These are phyloP conservation scores for Symbiodinium pilosum DNA, from an alignment of 73 alveolate genomes.

Conservation along the genomic window DNA sequence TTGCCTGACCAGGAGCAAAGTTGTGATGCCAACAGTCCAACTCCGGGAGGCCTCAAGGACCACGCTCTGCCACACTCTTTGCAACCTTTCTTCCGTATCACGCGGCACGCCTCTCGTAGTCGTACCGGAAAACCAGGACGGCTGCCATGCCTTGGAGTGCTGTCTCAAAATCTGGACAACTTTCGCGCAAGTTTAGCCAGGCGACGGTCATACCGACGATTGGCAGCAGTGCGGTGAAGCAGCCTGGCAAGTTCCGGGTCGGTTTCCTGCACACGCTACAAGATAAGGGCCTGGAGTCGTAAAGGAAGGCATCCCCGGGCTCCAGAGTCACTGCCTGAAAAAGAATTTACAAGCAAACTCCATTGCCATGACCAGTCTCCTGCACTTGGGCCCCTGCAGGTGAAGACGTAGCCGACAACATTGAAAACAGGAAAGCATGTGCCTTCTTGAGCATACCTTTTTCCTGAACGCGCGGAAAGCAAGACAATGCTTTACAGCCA, in stretches of 20 bases:
- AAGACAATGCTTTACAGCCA: too few relatives aligned
- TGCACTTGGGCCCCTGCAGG: conserved; percentile 11
- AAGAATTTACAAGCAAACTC: background rate
- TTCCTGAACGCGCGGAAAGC: background rate
- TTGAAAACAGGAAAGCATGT: conserved; percentile 8
- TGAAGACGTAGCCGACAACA: conserved; percentile 13
- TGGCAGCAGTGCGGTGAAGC: conserved; percentile 83
- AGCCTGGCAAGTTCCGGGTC: conserved; percentile 51
- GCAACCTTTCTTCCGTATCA: background rate
- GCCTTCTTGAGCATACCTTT: background rate
- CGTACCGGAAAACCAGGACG: conserved; percentile 75
- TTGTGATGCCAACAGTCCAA: conserved; percentile 55
- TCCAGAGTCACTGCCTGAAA: conserved; percentile 36
- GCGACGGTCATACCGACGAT: conserved; percentile 77
- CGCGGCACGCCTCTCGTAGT: conserved; percentile 34
- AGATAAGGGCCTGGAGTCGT: conserved; percentile 36
- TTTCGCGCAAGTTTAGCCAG: background rate
- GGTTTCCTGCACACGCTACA: background rate
- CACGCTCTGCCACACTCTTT: too few relatives aligned
- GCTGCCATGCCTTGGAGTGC: conserved; percentile 18
- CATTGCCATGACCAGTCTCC: background rate
- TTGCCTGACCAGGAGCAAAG: conserved; percentile 79
- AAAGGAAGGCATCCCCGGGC: conserved; percentile 53
- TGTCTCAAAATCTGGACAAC: background rate
- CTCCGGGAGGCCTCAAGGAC: conserved; percentile 62